phyloP scores from a whole-genome alignment of 2,329 filamentous ascomycete species.

The Emericellopsis atlantica region DNA sequence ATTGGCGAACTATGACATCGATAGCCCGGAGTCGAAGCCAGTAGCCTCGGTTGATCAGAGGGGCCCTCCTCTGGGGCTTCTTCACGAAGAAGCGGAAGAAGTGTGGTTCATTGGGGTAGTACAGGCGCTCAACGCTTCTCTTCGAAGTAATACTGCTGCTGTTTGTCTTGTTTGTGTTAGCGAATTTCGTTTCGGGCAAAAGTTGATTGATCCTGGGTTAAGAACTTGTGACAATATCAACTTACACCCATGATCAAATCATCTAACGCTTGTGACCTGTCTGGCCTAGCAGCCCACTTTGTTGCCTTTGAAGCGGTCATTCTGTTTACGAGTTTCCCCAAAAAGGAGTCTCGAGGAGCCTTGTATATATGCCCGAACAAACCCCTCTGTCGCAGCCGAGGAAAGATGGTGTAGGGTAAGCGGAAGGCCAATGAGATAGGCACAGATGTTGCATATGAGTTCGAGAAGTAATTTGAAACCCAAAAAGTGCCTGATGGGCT shows the following conservation, averaged over 20 bases:
- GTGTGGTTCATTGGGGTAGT: constrained; percentile 64
- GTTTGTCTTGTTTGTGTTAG: constrained; percentile 49
- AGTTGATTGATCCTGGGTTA: too few relatives aligned
- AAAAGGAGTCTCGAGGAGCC: too few relatives aligned
- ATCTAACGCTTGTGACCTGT: constrained; percentile 24
- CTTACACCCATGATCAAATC: constrained; percentile 44
- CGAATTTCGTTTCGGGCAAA: too few relatives aligned
- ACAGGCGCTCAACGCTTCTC: constrained; percentile 80
- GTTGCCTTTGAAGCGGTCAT: not conserved
- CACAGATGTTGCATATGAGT: too few relatives aligned
- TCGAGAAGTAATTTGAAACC: too few relatives aligned
- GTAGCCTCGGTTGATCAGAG: constrained; percentile 82
- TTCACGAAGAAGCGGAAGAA: constrained; percentile 82
- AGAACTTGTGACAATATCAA: constrained; percentile 1
- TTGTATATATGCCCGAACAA: too few relatives aligned
- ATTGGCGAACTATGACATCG: constrained; percentile 60
- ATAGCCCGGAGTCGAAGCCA: constrained; percentile 77
- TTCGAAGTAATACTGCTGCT: constrained; percentile 89
- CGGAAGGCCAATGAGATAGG: too few relatives aligned
- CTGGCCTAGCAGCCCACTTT: constrained; percentile 3
- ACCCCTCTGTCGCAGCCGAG: too few relatives aligned
- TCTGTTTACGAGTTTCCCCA: too few relatives aligned
- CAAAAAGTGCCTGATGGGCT: too few relatives aligned
- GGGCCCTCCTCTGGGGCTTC: constrained; percentile 71
- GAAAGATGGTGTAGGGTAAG: too few relatives aligned